Conservation (phyloP, 192 early-diverging fungal genomes). For the Diversispora epigaea region DNA sequence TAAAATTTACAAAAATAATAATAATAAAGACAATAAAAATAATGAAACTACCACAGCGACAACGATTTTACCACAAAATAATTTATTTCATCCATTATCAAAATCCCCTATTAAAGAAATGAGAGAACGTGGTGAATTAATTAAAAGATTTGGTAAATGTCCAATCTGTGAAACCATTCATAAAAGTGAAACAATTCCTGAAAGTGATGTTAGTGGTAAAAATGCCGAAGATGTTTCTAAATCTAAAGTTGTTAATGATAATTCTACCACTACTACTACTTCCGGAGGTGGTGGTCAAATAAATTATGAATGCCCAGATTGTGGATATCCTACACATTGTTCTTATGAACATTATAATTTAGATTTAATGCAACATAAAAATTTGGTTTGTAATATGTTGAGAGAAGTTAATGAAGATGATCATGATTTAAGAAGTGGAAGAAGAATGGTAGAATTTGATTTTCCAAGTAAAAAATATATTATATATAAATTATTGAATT, state of each 20-base stretch:
- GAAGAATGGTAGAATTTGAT: conserved; percentile 74
- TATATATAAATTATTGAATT: no score
- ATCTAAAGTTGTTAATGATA: no score
- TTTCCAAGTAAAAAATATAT: conserved; percentile 65
- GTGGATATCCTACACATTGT: conserved; percentile 81
- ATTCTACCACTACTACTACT: no score
- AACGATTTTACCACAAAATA: conserved; percentile 16
- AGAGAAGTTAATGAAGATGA: conserved; percentile 76
- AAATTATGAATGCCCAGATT: conserved; percentile 69
- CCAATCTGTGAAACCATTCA: conserved; percentile 57
- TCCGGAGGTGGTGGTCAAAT: conserved; percentile 47
- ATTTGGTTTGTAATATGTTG: conserved; percentile 55
- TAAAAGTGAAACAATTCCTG: not conserved
- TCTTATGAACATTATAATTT: conserved; percentile 62
- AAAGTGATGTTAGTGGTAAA: no score
- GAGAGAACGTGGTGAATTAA: conserved; percentile 61
- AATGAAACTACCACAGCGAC: no score
- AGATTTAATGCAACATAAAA: conserved; percentile 38
- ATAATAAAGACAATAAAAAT: no score
- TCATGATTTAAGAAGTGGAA: conserved; percentile 74
- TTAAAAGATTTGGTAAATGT: conserved; percentile 65
- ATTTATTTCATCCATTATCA: conserved; percentile 70
- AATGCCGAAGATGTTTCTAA: no score
- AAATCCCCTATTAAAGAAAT: conserved; percentile 69
- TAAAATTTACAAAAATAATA: no score